phyloP scores from a whole-genome alignment of 306 rosid species.

The Alnus glutinosa region DNA sequence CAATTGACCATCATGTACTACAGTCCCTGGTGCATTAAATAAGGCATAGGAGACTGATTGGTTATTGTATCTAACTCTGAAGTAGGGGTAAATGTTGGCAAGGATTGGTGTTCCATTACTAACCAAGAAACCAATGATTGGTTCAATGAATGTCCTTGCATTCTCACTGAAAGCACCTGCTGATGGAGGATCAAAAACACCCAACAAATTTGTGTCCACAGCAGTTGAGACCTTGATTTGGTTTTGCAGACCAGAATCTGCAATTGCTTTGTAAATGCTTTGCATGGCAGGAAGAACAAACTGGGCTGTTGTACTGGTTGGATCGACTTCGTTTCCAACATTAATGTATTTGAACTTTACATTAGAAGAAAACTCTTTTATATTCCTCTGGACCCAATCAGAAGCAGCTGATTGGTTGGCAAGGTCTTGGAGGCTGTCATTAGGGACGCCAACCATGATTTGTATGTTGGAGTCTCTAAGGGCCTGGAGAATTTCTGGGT shows the following conservation, averaged over 20 bases:
- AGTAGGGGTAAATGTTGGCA: conserved; percentile 24
- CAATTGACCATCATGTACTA: not conserved
- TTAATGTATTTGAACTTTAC: conserved; percentile 21
- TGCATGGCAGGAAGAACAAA: conserved; percentile 15
- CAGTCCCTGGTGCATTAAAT: not conserved
- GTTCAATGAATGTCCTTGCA: not conserved
- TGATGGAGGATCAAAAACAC: conserved; percentile 25
- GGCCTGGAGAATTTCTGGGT: not conserved
- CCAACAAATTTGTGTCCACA: not conserved
- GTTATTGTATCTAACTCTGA: conserved; percentile 6
- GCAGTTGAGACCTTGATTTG: conserved; percentile 23
- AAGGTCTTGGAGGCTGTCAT: conserved; percentile 4
- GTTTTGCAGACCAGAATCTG: not conserved
- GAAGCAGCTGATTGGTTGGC: not conserved
- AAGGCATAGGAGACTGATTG: conserved; percentile 2
- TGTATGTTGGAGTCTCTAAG: conserved; percentile 1
- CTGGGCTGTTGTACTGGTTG: not conserved
- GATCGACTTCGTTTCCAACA: conserved; percentile 18
- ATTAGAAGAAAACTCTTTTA: not conserved
- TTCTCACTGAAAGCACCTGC: conserved; percentile 14
- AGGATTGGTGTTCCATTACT: conserved; percentile 5
- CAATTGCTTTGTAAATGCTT: conserved; percentile 21
- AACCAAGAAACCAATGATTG: conserved; percentile 13
- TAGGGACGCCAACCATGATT: conserved; percentile 1
- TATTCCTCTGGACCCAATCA: conserved; percentile 30